Evolutionary conservation across 495 filamentous ascomycete genomes (phyloP), one percentile per base, ranked within the genome.

Genomic region (Coniosporium apollinis): DNA sequence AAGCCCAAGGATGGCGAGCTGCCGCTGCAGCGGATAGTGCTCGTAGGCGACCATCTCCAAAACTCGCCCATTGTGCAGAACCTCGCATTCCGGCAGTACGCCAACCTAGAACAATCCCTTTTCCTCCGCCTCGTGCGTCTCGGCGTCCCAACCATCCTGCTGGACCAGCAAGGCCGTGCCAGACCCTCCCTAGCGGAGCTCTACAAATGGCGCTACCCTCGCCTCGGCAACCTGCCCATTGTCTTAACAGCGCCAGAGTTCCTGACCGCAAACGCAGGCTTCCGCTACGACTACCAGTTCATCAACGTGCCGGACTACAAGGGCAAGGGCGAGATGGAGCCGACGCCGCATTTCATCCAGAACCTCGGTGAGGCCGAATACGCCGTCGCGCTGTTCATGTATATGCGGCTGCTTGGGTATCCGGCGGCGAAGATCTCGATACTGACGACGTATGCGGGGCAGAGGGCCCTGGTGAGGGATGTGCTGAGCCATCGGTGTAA

Each of bases 321-420:
- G 54, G 85, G 82, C 39, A 61, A 59, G 25, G 91, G 91, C 34
- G 89, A 99, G 58, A 67, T 68, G 13, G 83, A 94, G 50, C 89
- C 89, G 2, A 79, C 73, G n/a, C 84, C 86, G 25, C 87, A 99
- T 56, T 96, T 94, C 53, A 79, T 94, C 37, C 91, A 96, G 57
- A 99, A 99, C 47, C 59, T 96, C 17, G 89, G 91, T 19, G 89
- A 99, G 54, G 89, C 89, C 0, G 89, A 99, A 59, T 96, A 96
- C 48, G 79, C 82, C 6, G 89, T 94, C 26, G 91, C 91, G 18
- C 66, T 96, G 32, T 99, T 76, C 58, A 82, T 91, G 60, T 99
- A 94, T 49, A 96, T 99, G 91, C 79, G 89, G 18, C 64, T 99
- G 32, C 72, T 99, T 5, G 89, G 86, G 8, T 99, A 99, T 55